Evolutionary conservation across 2,329 filamentous ascomycete species (phyloP).

Genomic region (Gaeumannomyces sp.): DNA sequence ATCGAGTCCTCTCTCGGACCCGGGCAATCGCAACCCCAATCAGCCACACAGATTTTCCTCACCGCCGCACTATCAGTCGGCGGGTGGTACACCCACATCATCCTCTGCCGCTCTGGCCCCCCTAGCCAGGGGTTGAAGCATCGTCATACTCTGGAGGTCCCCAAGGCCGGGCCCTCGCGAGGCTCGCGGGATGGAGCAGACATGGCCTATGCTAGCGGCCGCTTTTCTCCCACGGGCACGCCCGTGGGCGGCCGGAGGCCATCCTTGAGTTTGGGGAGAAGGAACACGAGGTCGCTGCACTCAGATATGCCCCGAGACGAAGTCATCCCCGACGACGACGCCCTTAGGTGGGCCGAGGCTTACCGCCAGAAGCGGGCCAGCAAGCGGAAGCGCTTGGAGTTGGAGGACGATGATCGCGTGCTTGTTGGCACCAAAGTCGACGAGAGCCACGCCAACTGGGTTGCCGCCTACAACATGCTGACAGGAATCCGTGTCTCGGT

Average conservation of each 20-base stretch:
- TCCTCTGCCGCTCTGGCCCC: conserved; percentile 38
- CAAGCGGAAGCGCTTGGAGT: conserved; percentile 75
- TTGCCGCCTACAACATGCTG: conserved; percentile 98
- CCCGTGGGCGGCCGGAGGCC: conserved; percentile 61
- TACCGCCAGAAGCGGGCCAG: conserved; percentile 88
- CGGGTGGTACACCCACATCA: conserved; percentile 32
- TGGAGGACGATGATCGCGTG: conserved; percentile 88
- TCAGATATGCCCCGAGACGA: conserved; percentile 83
- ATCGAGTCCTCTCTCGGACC: conserved; percentile 17
- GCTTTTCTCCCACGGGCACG: conserved; percentile 66
- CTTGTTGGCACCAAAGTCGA: conserved; percentile 97
- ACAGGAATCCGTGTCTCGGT: conserved; percentile 97
- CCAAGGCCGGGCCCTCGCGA: conserved; percentile 59
- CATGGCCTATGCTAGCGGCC: conserved; percentile 62
- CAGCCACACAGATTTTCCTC: conserved; percentile 57
- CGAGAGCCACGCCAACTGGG: conserved; percentile 94
- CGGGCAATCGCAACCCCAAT: conserved; percentile 17
- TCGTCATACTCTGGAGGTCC: conserved; percentile 83
- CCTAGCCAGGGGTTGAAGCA: conserved; percentile 61
- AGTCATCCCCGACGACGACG: conserved; percentile 80
- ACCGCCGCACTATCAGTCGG: conserved; percentile 49
- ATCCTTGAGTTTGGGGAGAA: conserved; percentile 75
- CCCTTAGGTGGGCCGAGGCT: conserved; percentile 84
- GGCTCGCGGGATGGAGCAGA: conserved; percentile 69
- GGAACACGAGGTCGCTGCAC: conserved; percentile 77